Conservation (phyloP, 2,329 filamentous ascomycete species). For the Cadophora gregata region DNA sequence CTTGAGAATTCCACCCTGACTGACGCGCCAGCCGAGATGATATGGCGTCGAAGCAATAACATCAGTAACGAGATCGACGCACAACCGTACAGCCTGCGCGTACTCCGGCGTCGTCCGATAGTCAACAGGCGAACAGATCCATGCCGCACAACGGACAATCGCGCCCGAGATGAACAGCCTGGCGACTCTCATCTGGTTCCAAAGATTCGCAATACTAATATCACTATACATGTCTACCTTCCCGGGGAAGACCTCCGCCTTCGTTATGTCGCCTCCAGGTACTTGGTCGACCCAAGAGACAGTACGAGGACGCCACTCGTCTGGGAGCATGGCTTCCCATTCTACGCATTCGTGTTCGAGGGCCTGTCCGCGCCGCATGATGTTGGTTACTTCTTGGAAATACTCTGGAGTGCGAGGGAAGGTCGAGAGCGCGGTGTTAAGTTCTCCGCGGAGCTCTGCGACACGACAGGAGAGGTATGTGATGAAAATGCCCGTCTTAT, state of each 20-base stretch:
- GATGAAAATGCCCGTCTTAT: constrained; percentile 53
- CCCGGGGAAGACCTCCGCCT: constrained; percentile 64
- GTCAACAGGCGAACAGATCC: constrained; percentile 64
- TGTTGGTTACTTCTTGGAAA: constrained; percentile 55
- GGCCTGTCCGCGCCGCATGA: constrained; percentile 58
- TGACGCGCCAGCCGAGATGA: constrained; percentile 63
- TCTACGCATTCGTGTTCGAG: constrained; percentile 58
- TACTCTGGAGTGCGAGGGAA: constrained; percentile 55
- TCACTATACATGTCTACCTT: constrained; percentile 65
- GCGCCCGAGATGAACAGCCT: constrained; percentile 61
- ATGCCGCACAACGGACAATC: constrained; percentile 64
- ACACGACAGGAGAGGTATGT: constrained; percentile 56
- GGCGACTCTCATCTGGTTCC: constrained; percentile 60
- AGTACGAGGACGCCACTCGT: constrained; percentile 57
- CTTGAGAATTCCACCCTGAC: constrained; percentile 46
- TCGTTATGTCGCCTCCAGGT: constrained; percentile 56
- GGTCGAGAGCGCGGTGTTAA: constrained; percentile 56
- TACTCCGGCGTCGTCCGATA: constrained; percentile 69
- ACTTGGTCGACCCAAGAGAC: constrained; percentile 63
- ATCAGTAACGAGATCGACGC: constrained; percentile 60
- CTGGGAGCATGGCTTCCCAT: constrained; percentile 59
- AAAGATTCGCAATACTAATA: constrained; percentile 62
- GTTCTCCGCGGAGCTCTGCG: constrained; percentile 60
- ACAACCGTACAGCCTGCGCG: constrained; percentile 57
- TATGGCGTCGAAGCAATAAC: constrained; percentile 67